Percentiles rank a stretch among this genome's conserved stretches.
Evolutionary conservation across 2,329 filamentous ascomycete genomes (phyloP).

Genomic region (Myriosclerotinia curreyana): DNA sequence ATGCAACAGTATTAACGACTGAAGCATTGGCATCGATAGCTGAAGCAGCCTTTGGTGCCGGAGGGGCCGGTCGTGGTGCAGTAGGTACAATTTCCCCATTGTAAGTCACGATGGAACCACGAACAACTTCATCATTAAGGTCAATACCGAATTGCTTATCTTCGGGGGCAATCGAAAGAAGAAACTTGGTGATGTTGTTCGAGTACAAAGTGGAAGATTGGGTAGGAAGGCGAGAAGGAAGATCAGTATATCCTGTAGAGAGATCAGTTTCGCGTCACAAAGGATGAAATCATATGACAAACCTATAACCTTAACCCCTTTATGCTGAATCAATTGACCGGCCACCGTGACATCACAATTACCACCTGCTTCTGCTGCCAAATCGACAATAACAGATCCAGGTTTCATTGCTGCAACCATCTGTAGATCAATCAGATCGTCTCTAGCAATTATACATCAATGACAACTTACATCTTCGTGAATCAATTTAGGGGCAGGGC

Average conservation of each 20-base stretch:
- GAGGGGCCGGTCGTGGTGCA: constrained; percentile 64
- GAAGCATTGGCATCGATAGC: constrained; percentile 50
- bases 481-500: constrained; percentile 78
- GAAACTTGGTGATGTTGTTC: constrained; percentile 88
- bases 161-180: constrained; percentile 76
- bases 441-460: constrained; percentile 41
- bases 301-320: constrained; percentile 83
- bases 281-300: constrained; percentile 34
- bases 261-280: background rate
- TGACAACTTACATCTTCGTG: constrained; percentile 57
- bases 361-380: constrained; percentile 82
- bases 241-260: constrained; percentile 69
- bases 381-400: constrained; percentile 81
- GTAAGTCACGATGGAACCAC: constrained; percentile 78
- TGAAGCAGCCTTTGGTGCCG: constrained; percentile 50
- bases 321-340: constrained; percentile 66
- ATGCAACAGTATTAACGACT: constrained; percentile 51
- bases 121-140: constrained; percentile 78
- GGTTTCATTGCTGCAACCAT: constrained; percentile 70
- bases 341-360: constrained; percentile 82
- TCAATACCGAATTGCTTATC: constrained; percentile 79
- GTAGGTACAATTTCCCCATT: constrained; percentile 74
- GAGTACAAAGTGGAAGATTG: constrained; percentile 89
- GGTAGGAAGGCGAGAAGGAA: constrained; percentile 81
- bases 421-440: constrained; percentile 35